A percentile compares a stretch with the other conserved stretches of the same genome.
Evolutionary conservation across 441 rosid genomes (phyloP).

Genomic region (Pelargonium exstipulatum): DNA sequence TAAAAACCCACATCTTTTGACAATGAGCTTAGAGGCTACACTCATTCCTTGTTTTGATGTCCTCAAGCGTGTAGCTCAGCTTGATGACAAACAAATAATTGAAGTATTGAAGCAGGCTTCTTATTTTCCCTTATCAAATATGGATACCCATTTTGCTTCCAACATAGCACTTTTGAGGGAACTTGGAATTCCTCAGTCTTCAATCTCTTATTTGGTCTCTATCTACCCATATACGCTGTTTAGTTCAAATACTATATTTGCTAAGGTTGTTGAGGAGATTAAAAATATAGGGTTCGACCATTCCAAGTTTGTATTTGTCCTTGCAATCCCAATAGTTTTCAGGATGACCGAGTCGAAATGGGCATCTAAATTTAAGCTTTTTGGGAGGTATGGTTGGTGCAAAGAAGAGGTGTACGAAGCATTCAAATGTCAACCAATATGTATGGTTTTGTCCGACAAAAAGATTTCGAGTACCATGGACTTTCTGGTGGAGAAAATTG

Average conservation of each 20-base stretch:
- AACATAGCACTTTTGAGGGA: constrained; percentile 12
- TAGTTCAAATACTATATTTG: constrained; percentile 29
- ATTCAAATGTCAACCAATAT: constrained; percentile 27
- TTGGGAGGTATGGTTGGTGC: too few relatives aligned
- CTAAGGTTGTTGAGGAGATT: constrained; percentile 23
- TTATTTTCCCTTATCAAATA: background rate
- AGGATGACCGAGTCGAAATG: too few relatives aligned
- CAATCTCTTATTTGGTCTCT: background rate
- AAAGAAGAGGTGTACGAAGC: constrained; percentile 21
- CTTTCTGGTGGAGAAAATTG: constrained; percentile 26
- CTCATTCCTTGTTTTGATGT: too few relatives aligned
- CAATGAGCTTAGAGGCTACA: too few relatives aligned
- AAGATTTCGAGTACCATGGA: constrained; percentile 32
- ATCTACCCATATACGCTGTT: background rate
- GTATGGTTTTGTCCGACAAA: constrained; percentile 24
- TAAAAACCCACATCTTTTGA: too few relatives aligned
- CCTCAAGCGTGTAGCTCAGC: too few relatives aligned
- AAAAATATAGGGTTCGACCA: background rate
- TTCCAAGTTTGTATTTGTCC: background rate
- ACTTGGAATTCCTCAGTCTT: constrained; percentile 9
- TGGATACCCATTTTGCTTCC: background rate
- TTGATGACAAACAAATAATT: too few relatives aligned
- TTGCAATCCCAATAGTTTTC: too few relatives aligned
- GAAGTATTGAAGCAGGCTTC: too few relatives aligned
- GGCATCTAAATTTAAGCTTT: too few relatives aligned